Evolutionary conservation across 2,329 filamentous ascomycete genomes (phyloP).

Genomic region (Pyrenophora teres): DNA sequence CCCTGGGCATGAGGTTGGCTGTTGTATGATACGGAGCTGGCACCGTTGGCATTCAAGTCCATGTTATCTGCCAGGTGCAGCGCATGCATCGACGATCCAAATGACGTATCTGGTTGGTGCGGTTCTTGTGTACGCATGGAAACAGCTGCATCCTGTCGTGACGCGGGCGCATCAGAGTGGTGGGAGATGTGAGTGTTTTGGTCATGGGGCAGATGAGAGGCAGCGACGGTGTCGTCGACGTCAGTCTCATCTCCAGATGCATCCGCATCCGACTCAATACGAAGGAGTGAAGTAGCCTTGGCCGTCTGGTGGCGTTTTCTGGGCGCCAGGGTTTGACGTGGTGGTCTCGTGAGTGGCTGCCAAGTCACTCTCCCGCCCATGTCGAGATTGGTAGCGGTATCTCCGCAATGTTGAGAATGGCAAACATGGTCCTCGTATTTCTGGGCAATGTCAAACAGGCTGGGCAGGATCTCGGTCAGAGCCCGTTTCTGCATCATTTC

Average conservation of each 20-base stretch:
- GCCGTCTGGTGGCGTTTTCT: slow-evolving; percentile 19
- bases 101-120: slow-evolving; percentile 5
- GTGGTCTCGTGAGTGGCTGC: slow-evolving; percentile 27
- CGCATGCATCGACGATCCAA: slow-evolving; percentile 13
- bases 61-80: slow-evolving; percentile 8
- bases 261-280: slow-evolving; percentile 6
- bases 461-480: slow-evolving; percentile 30
- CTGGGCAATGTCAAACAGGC: slow-evolving; percentile 36
- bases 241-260: slow-evolving; percentile 30
- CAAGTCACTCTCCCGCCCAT: slow-evolving; percentile 32
- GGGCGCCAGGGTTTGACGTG: slow-evolving; percentile 9
- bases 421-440: slow-evolving; percentile 36
- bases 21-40: slow-evolving; percentile 1
- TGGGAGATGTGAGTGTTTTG: not conserved
- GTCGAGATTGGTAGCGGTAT: slow-evolving; percentile 20
- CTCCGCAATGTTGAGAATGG: slow-evolving; percentile 30
- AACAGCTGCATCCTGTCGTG: not conserved
- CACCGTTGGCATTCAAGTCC: slow-evolving; percentile 18
- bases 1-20: slow-evolving; percentile 1
- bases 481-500: slow-evolving; percentile 35
- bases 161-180: not conserved
- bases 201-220: not conserved
- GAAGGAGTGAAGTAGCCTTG: not conserved
- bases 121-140: not conserved
- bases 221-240: slow-evolving; percentile 19